phyloP scores from a whole-genome alignment of 148 eudicot genomes.

The Vaccinium darrowii region DNA sequence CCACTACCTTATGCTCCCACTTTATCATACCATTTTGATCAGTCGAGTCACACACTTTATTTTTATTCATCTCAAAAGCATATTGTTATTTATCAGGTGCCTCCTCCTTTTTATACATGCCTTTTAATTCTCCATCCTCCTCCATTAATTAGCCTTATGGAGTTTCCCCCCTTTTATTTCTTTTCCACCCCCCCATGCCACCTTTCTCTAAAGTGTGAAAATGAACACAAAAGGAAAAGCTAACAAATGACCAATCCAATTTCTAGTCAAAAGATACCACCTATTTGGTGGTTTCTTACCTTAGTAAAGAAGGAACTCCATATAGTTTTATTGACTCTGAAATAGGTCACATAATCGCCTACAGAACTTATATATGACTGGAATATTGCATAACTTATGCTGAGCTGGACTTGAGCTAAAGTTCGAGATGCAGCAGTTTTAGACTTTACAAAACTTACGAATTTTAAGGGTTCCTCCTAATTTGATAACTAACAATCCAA shows the following conservation, averaged over 20 bases:
- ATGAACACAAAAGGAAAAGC: neutral
- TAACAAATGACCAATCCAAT: conserved; percentile 2
- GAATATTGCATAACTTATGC: too few relatives aligned
- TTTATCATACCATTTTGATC: neutral
- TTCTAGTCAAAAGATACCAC: conserved; percentile 13
- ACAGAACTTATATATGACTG: neutral
- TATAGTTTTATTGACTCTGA: neutral
- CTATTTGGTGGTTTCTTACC: conserved; percentile 1
- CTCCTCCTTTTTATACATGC: neutral
- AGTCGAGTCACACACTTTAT: neutral
- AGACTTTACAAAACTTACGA: too few relatives aligned
- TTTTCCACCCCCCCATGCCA: neutral
- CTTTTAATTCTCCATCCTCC: neutral
- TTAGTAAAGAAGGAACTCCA: conserved; percentile 4
- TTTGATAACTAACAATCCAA: too few relatives aligned
- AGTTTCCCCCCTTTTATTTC: neutral
- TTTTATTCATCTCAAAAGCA: neutral
- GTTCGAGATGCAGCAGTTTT: too few relatives aligned
- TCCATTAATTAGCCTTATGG: neutral
- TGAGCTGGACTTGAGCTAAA: too few relatives aligned
- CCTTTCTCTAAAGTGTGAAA: conserved; percentile 7
- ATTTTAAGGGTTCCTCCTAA: too few relatives aligned
- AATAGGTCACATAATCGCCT: neutral
- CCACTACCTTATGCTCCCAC: conserved; percentile 13
- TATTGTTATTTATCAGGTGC: conserved; percentile 10